Base-by-base conservation (phyloP, 192 early-diverging fungal species). In the Diversispora epigaea region DNA sequence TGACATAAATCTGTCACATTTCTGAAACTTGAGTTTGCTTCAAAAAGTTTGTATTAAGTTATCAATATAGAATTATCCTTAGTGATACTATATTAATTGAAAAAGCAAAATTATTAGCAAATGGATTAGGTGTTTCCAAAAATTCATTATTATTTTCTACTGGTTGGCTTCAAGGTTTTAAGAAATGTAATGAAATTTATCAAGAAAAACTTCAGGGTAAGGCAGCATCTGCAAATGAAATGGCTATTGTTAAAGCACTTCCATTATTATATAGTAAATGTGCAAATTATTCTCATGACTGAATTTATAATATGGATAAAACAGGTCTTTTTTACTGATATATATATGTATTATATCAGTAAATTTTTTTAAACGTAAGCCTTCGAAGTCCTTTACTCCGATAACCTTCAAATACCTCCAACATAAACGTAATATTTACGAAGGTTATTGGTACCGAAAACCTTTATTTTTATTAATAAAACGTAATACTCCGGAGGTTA, bases 101-200 rank as follows among this genome's bases (percentile, higher is more conserved):
- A 8, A 71, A 56, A 12, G 82, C 71, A 4, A 78, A 78, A 46
- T 75, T 77, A 50, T 45, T 83, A 19, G 67, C 71, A 11, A 44
- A 58, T 0, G 52, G 72, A 14, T 64, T 83, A 40, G 43, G 54
- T 4, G 71, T 83, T 77, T 57, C 76, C 0, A 17, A 74, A 15
- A 57, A 63, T 17, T 54, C 44, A 68, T 50, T 83, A 12, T 32
- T 64, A 11, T 80, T 80, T 56, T 83, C 79, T 19, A 73, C 72
- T 45, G 79, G 77, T 0, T 83, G 77, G 82, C 72, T 83, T 49
- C 62, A 75, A 66, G 80, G 80, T 57, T 83, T 83, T 58, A 83
- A 83, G 45, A 19, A 75, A 47, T 60, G 69, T 50, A 77, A 83
- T 71, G 82, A 79, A 11, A 57, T 83, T 14, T 73, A 71, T 46